Evolutionary conservation across 2,329 filamentous ascomycete species (phyloP).

Genomic region (Penicillium sp.): DNA sequence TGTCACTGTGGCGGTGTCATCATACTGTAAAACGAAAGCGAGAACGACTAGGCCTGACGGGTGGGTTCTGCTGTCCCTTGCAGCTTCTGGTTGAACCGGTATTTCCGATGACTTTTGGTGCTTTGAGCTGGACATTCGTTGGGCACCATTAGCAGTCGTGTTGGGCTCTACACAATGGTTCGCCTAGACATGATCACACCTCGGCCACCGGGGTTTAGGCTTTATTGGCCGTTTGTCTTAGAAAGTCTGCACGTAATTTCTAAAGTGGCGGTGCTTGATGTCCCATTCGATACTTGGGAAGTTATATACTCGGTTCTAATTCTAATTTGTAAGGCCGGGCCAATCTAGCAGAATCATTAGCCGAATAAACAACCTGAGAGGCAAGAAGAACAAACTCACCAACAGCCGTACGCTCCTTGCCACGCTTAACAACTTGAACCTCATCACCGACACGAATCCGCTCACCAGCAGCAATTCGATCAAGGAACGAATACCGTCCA

Average conservation of each 20-base stretch:
- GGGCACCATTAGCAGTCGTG: too few relatives aligned
- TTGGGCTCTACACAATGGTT: too few relatives aligned
- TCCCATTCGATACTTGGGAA: too few relatives aligned
- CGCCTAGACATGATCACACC: neutral
- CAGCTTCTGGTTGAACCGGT: neutral
- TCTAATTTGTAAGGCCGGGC: constrained; percentile 31
- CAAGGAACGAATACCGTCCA: constrained; percentile 68
- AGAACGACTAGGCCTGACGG: neutral
- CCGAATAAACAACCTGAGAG: constrained; percentile 4
- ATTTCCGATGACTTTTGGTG: neutral
- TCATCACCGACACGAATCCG: constrained; percentile 56
- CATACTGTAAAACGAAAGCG: neutral
- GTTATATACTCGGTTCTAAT: neutral
- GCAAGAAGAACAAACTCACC: constrained; percentile 42
- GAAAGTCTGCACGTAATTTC: too few relatives aligned
- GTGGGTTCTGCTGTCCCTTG: neutral
- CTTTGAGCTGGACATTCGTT: too few relatives aligned
- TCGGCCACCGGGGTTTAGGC: too few relatives aligned
- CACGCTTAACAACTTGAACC: constrained; percentile 53
- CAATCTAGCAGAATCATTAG: constrained; percentile 29
- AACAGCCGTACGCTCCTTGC: constrained; percentile 54
- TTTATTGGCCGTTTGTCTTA: neutral
- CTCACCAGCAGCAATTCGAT: constrained; percentile 32
- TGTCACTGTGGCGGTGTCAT: constrained; percentile 19
- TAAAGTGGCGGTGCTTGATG: too few relatives aligned